Evolutionary conservation across 2,329 filamentous ascomycete species (phyloP), one percentile per base, ranked within the genome.

Genomic region (Pyrenochaeta sp.): DNA sequence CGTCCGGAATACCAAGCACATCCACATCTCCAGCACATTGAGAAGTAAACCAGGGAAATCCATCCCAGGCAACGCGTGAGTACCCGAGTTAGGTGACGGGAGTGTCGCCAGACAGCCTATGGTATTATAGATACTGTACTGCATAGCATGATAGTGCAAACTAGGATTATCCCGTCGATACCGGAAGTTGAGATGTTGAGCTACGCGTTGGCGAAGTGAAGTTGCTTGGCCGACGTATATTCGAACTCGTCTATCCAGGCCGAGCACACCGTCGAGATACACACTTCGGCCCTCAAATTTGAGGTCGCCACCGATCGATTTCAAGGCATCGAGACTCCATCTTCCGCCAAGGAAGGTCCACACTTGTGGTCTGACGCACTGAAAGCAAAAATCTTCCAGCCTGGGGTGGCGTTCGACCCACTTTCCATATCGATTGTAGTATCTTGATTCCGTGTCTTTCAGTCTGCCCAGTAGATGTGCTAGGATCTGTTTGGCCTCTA

Each of bases 21-120:
- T 72, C 72, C 74, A 77, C 72, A 75, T 75, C 50, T 78, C 75
- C 15, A 77, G 43, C 5, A 78, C 43, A 54, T 77, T 77, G 10
- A 76, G 42, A 2, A 76, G 22, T 2, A 77, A 36, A 2, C 55
- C 64, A 3, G 65, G 66, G 25, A 61, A 59, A 10, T 75, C 73
- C 68, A 72, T 72, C 0, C 71, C 71, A 0, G 64, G 64, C 5
- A 70, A 43, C 6, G 43, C 39, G 9, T 64, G 58, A 24, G 61
- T 61, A 7, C 50, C 61, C 52, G 53, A 60, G 10, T 44, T 47
- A 3, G 48, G 48, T 1, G 52, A 46, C 0, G 71, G 72, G 0
- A 73, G 36, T 1, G 54, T 43, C 2, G 69, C 69, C 1, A 77
- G 52, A 5, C 69, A 49, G 2, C 68, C 68, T 22, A 75, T 70